Evolutionary conservation across 2,329 filamentous ascomycete genomes (phyloP), one percentile per base, ranked within the genome.

Genomic region (Myriosclerotinia duriaeana): DNA sequence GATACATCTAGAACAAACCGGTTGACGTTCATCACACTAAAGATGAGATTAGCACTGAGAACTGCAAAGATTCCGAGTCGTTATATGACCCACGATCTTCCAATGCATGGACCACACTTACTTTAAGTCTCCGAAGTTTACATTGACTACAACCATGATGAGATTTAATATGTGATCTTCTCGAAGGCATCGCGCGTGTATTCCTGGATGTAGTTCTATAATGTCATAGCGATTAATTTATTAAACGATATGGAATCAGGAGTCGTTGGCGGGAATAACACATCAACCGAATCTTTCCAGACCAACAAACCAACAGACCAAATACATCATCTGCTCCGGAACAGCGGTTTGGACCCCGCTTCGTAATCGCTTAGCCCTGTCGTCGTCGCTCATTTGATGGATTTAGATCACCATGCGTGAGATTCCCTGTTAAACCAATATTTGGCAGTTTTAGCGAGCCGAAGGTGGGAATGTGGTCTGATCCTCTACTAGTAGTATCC

Each of bases 81-180:
- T 48, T 14, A 26, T 8, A 38, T 26, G 15, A 26, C 34, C n/a
- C 7, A 26, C 26, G 26, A 22, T n/a, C 14, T 11, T 30, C 20
- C 14, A 58, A 26, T 48, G n/a, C 11, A 50, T 34, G n/a, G n/a
- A 30, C 26, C 26, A 2, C 4, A 65, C 42, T 52, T 44, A 65
- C 63, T 38, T 65, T 65, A 7, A 65, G 44, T 42, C 63, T 65
- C 12, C 63, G 34, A 2, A 65, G 22, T 22, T 65, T 65, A 26
- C 63, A 65, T 42, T 65, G 63, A 12, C 44, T 65, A 34, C 63
- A 65, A 14, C 63, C 63, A 4, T 65, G 63, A 36, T 65, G 63
- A 20, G 63, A 65, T 59, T 65, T 65, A 17, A 65, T 65, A 52
- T 65, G 63, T 15, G 63, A 65, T 42, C 63, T 58, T 59, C 63